Conservation (phyloP, 441 rosid species). For the Codiaeum variegatum region DNA sequence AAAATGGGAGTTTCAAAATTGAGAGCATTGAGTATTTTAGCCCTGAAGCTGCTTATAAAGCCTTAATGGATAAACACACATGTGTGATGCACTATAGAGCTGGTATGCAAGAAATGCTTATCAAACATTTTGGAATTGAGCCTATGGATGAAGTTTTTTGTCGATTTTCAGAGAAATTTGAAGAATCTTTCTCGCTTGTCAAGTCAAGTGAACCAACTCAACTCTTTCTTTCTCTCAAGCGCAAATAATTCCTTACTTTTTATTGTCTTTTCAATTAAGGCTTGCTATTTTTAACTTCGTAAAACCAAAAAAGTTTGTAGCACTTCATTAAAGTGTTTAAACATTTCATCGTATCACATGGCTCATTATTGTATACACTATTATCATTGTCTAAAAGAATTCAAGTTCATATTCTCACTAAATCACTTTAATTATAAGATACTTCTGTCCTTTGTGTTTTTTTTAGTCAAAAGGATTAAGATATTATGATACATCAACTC, state of each 20-base stretch:
- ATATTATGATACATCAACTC: no score
- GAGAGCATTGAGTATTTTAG: constrained; percentile 25
- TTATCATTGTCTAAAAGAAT: no score
- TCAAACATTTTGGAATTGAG: constrained; percentile 21
- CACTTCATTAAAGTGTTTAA: neutral
- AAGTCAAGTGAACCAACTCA: neutral
- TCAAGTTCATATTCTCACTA: no score
- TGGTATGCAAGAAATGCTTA: constrained; percentile 19
- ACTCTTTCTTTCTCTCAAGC: constrained; percentile 2
- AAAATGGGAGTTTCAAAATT: constrained; percentile 31
- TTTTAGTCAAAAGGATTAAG: no score
- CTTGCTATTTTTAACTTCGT: no score
- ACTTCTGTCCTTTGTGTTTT: no score
- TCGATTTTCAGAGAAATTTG: constrained; percentile 11
- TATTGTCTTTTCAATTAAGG: no score
- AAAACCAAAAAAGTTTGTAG: neutral
- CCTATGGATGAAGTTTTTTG: constrained; percentile 22
- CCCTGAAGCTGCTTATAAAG: neutral
- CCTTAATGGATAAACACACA: neutral
- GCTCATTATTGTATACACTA: no score
- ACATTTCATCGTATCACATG: no score
- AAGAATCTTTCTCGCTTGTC: neutral
- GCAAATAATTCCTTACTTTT: neutral
- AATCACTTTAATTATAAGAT: no score
- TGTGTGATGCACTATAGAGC: constrained; percentile 16